Evolutionary conservation across 176 grass and related monocot species (phyloP).

Genomic region (Leersia perrieri): DNA sequence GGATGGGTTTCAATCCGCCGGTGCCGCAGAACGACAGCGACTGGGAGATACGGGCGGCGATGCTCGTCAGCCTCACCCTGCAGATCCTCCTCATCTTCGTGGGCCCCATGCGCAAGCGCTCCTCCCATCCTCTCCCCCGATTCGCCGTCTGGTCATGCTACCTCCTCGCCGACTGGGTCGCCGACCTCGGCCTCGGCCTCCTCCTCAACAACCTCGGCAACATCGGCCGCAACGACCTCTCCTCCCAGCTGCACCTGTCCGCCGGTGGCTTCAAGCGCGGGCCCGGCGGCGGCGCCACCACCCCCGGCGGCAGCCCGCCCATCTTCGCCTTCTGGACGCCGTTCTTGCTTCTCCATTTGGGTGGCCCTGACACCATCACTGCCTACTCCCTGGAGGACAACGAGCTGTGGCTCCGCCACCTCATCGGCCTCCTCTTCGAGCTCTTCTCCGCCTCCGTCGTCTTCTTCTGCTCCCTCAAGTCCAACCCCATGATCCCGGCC

Average conservation of each 20-base stretch:
- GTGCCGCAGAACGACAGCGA: slow-evolving; percentile 43
- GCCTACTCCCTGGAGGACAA: slow-evolving; percentile 59
- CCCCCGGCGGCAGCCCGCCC: slow-evolving; percentile 13
- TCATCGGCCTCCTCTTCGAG: slow-evolving; percentile 57
- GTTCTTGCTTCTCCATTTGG: slow-evolving; percentile 73
- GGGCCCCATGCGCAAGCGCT: slow-evolving; percentile 32
- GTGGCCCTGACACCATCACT: slow-evolving; percentile 67
- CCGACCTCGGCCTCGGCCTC: slow-evolving; percentile 53
- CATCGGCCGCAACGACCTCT: background rate
- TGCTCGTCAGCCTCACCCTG: slow-evolving; percentile 33
- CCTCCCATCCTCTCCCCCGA: background rate
- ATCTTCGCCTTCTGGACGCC: slow-evolving; percentile 66
- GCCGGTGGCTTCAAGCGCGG: slow-evolving; percentile 33
- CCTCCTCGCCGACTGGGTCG: slow-evolving; percentile 60
- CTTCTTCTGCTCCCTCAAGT: slow-evolving; percentile 30
- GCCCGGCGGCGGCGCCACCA: background rate
- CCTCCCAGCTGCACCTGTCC: background rate
- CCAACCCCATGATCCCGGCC: slow-evolving; percentile 29
- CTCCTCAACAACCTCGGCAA: slow-evolving; percentile 57
- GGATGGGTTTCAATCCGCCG: slow-evolving; percentile 40
- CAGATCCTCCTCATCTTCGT: slow-evolving; percentile 43
- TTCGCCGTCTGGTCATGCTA: slow-evolving; percentile 40
- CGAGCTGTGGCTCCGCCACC: slow-evolving; percentile 53
- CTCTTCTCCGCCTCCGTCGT: slow-evolving; percentile 38
- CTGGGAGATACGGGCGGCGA: slow-evolving; percentile 36